phyloP scores from a whole-genome alignment of 2,329 filamentous ascomycete genomes.

The Annulohypoxylon truncatum region DNA sequence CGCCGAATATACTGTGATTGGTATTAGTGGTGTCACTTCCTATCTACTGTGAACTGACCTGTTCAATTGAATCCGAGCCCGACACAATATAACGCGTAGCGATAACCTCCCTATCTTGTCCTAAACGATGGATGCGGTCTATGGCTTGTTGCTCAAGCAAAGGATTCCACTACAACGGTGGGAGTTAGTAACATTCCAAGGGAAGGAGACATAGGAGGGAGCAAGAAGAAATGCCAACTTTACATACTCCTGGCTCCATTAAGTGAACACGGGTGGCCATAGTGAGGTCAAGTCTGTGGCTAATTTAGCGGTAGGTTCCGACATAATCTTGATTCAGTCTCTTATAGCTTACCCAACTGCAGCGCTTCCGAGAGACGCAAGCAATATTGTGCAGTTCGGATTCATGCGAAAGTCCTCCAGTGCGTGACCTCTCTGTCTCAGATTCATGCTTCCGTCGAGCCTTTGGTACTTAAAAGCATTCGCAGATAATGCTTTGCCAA shows the following conservation, averaged over 20 bases:
- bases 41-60: background rate
- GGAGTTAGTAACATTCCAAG: background rate
- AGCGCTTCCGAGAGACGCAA: constrained; percentile 30
- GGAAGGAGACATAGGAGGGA: too few species aligned
- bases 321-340: background rate
- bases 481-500: constrained; percentile 17
- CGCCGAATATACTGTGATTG: constrained; percentile 13
- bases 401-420: constrained; percentile 23
- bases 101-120: constrained; percentile 19
- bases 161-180: constrained; percentile 20
- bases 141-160: constrained; percentile 32
- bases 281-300: constrained; percentile 23
- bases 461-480: constrained; percentile 24
- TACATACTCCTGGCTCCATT: constrained; percentile 24
- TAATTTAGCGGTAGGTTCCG: background rate
- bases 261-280: constrained; percentile 26
- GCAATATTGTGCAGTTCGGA: constrained; percentile 15
- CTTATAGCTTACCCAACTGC: constrained; percentile 25
- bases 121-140: constrained; percentile 29
- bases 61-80: constrained; percentile 23
- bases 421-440: constrained; percentile 10
- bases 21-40: background rate
- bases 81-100: constrained; percentile 24
- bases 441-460: constrained; percentile 22
- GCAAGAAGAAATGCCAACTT: too few species aligned